These are phyloP conservation scores for Elsinoe fawcettii DNA, from an alignment of 2,329 filamentous ascomycete genomes.

Conservation along the genomic window DNA sequence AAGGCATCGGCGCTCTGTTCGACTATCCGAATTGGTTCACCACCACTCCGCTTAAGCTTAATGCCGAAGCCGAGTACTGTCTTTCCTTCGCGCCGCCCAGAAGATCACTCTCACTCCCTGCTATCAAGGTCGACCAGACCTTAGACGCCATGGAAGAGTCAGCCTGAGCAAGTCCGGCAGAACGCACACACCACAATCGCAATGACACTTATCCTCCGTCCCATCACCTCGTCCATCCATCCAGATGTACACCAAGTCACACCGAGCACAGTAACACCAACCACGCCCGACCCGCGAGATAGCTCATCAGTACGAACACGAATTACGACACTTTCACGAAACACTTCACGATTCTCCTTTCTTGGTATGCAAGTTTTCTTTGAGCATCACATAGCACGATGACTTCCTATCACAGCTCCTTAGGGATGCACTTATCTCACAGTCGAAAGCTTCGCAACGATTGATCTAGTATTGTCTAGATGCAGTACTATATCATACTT, in stretches of 20 bases:
- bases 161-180: neutral
- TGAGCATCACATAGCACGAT: neutral
- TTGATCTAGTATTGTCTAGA: neutral
- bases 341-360: neutral
- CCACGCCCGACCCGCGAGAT: neutral
- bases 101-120: slow-evolving; percentile 2
- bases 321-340: neutral
- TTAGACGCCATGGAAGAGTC: neutral
- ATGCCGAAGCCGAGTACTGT: neutral
- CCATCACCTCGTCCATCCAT: neutral
- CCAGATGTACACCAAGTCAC: neutral
- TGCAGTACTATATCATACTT: neutral
- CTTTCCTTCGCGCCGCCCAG: neutral
- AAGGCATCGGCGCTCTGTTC: slow-evolving; percentile 6
- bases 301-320: neutral
- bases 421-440: neutral
- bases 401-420: neutral
- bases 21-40: slow-evolving; percentile 9
- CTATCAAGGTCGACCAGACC: slow-evolving; percentile 1
- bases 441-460: neutral
- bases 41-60: neutral
- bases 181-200: no score
- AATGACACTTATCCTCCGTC: no score
- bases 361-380: neutral
- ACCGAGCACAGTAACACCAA: neutral